Conservation (phyloP, 129 eudicot genomes). For the Lactuca saligna region DNA sequence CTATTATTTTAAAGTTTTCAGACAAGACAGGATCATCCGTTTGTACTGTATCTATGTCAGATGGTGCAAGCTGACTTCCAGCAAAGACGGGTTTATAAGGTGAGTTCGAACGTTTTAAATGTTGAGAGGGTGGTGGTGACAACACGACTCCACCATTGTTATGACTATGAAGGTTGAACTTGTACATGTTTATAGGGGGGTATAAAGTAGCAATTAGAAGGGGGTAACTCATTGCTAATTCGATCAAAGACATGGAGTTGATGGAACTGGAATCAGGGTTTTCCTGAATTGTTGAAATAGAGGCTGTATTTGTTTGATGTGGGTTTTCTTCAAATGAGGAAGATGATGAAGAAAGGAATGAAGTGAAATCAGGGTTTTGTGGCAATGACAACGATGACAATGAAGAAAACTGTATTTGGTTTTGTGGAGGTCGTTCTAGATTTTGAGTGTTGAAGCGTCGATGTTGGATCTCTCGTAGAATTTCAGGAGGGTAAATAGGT, state of each 20-base stretch:
- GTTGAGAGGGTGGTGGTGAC: not conserved
- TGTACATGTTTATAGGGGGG: not conserved
- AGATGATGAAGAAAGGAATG: too few species aligned
- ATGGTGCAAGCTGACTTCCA: not conserved
- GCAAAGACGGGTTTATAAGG: not conserved
- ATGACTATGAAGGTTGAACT: not conserved
- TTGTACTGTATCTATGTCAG: not conserved
- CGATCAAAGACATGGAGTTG: not conserved
- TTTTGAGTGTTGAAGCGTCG: not conserved
- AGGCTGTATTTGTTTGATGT: too few species aligned
- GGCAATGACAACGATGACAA: too few species aligned
- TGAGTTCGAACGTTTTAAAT: not conserved
- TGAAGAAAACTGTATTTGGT: not conserved
- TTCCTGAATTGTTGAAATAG: too few species aligned
- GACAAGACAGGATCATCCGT: slow-evolving; percentile 6
- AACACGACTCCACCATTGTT: not conserved
- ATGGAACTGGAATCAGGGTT: too few species aligned
- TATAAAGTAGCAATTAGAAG: too few species aligned
- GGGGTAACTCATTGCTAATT: too few species aligned
- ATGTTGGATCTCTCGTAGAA: not conserved
- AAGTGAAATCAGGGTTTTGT: too few species aligned
- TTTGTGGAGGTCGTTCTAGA: not conserved
- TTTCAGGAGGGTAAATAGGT: slow-evolving; percentile 55
- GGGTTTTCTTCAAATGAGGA: too few species aligned
- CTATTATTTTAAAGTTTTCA: slow-evolving; percentile 11